A percentile compares a stretch with the other conserved stretches of the same genome.
Evolutionary conservation across 2,329 filamentous ascomycete genomes (phyloP).

Genomic region (Aspergillus neoniger): DNA sequence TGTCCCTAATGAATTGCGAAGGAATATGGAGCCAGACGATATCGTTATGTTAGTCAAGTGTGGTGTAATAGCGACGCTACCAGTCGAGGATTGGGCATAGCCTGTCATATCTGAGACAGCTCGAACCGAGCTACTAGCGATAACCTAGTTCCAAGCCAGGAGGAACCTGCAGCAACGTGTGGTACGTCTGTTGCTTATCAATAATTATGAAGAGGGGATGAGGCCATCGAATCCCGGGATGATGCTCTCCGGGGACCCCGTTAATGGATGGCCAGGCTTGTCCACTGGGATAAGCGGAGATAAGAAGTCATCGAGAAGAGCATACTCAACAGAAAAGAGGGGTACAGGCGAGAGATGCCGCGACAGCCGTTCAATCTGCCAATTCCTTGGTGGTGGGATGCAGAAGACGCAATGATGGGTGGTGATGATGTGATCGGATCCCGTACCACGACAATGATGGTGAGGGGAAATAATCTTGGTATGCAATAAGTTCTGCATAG

Average conservation of each 20-base stretch:
- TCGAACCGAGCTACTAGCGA: not conserved
- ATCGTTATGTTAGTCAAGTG: slow-evolving; percentile 12
- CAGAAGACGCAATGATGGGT: slow-evolving; percentile 31
- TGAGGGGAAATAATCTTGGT: not conserved
- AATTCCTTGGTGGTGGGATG: not conserved
- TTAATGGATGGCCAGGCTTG: slow-evolving; percentile 11
- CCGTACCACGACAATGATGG: not conserved
- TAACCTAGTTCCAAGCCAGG: not conserved
- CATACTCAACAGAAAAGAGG: slow-evolving; percentile 5
- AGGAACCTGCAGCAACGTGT: not conserved
- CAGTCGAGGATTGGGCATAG: not conserved
- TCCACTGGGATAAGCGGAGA: slow-evolving; percentile 6
- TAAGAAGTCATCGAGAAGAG: slow-evolving; percentile 8
- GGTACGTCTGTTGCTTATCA: slow-evolving; percentile 9
- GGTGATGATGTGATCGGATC: slow-evolving; percentile 36
- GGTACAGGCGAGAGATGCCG: not conserved
- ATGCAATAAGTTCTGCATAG: not conserved
- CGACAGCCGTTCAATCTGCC: not conserved
- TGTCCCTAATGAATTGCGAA: not conserved
- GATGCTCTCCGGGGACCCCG: slow-evolving; percentile 18
- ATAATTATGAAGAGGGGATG: slow-evolving; percentile 2
- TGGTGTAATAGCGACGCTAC: slow-evolving; percentile 11
- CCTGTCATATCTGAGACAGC: not conserved
- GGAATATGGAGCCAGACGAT: not conserved
- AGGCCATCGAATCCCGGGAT: slow-evolving; percentile 29